Percentiles rank a stretch among this genome's conserved stretches.
phyloP scores from a whole-genome alignment of 129 eudicot species.

The Chrysanthemum makinoi region DNA sequence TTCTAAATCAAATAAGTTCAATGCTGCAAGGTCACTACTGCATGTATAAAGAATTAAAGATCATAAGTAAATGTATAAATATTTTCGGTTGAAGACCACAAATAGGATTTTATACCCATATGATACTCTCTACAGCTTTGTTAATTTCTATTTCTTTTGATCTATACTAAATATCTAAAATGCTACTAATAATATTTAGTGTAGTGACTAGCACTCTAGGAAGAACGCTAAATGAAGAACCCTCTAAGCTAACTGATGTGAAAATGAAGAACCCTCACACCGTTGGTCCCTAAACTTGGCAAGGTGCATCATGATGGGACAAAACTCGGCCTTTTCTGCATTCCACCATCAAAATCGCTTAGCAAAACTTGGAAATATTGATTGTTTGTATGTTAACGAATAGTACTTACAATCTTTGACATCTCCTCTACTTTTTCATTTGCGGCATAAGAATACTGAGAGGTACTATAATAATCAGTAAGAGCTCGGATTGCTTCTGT shows the following conservation, averaged over 20 bases:
- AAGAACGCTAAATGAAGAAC: constrained; percentile 13
- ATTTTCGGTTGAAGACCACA: neutral
- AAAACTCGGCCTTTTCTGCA: constrained; percentile 75
- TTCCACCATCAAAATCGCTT: neutral
- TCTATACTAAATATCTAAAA: neutral
- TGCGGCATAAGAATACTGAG: constrained; percentile 67
- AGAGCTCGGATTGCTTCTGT: constrained; percentile 86
- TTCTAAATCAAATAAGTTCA: too few species aligned
- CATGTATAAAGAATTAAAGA: too few species aligned
- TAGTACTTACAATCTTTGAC: constrained; percentile 64
- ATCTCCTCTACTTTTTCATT: constrained; percentile 75
- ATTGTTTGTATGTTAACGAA: neutral
- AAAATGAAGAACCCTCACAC: too few species aligned
- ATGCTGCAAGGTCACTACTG: too few species aligned
- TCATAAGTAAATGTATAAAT: neutral
- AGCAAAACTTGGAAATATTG: neutral
- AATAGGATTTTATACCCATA: neutral
- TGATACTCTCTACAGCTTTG: neutral
- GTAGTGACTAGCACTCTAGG: constrained; percentile 13
- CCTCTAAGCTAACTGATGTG: constrained; percentile 7
- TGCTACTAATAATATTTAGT: neutral
- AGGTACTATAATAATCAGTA: constrained; percentile 55
- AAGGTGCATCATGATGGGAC: too few species aligned
- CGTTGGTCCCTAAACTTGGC: too few species aligned
- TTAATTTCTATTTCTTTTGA: neutral